Conservation (phyloP, 2,329 filamentous ascomycete species). For the Ophiostoma himal-ulmi region DNA sequence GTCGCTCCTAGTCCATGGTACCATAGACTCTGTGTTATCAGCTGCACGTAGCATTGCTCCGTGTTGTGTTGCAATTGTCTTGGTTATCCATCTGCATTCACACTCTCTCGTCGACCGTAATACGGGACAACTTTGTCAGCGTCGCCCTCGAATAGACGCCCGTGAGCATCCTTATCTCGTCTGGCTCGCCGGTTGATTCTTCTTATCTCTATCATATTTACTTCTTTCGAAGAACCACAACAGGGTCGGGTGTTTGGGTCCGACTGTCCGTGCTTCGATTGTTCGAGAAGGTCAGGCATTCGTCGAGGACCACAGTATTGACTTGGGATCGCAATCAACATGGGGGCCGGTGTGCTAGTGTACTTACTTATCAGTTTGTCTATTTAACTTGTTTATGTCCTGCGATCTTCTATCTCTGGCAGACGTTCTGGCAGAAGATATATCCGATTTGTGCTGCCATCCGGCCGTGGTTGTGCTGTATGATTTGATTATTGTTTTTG, state of each 20-base stretch:
- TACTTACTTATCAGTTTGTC: neutral
- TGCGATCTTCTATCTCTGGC: too few relatives aligned
- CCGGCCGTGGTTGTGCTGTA: neutral
- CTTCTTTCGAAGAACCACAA: neutral
- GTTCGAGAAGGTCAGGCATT: neutral
- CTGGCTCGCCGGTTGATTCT: neutral
- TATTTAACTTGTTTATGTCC: neutral
- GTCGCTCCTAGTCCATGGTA: neutral
- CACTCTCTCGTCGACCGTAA: neutral
- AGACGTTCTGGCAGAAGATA: too few relatives aligned
- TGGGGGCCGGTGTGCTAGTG: neutral
- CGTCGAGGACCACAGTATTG: neutral
- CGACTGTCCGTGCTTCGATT: neutral
- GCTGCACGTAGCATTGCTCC: neutral
- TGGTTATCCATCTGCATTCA: neutral
- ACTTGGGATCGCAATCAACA: neutral
- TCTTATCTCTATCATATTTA: neutral
- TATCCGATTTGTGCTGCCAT: neutral
- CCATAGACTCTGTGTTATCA: neutral
- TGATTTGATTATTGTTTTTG: neutral
- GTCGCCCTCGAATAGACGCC: neutral
- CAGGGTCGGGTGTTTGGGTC: neutral
- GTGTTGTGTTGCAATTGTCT: neutral
- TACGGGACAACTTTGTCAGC: neutral
- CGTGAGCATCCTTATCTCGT: neutral